phyloP scores from a whole-genome alignment of 805 yeast species.

The Saccharomyces mikatae region DNA sequence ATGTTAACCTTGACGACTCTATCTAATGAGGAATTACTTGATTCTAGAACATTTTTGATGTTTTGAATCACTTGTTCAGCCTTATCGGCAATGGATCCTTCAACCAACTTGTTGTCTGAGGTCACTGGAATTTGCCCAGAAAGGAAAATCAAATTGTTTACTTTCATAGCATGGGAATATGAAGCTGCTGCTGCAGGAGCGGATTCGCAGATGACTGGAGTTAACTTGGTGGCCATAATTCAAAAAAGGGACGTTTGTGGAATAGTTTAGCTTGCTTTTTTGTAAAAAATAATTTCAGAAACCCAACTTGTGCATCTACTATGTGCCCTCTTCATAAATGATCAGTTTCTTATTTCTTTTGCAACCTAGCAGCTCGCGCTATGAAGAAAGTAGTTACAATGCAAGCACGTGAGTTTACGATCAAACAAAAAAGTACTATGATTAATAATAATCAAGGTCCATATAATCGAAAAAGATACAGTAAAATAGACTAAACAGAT shows the following conservation, averaged over 20 bases:
- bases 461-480: background rate
- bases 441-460: background rate
- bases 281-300: background rate
- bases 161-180: constrained; percentile 92
- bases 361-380: background rate
- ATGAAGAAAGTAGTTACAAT: background rate
- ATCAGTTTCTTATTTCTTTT: background rate
- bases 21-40: constrained; percentile 75
- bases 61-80: constrained; percentile 69
- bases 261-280: background rate
- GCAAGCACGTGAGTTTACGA: background rate
- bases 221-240: constrained; percentile 20
- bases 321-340: background rate
- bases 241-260: constrained; percentile 1
- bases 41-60: constrained; percentile 65
- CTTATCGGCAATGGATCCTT: constrained; percentile 68
- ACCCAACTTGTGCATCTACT: background rate
- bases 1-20: constrained; percentile 81
- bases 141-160: constrained; percentile 77
- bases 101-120: constrained; percentile 69
- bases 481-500: background rate
- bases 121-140: constrained; percentile 95
- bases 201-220: constrained; percentile 53
- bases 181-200: constrained; percentile 98
- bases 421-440: background rate